phyloP scores from a whole-genome alignment of 257 asterid species.

The Mitragyna speciosa region DNA sequence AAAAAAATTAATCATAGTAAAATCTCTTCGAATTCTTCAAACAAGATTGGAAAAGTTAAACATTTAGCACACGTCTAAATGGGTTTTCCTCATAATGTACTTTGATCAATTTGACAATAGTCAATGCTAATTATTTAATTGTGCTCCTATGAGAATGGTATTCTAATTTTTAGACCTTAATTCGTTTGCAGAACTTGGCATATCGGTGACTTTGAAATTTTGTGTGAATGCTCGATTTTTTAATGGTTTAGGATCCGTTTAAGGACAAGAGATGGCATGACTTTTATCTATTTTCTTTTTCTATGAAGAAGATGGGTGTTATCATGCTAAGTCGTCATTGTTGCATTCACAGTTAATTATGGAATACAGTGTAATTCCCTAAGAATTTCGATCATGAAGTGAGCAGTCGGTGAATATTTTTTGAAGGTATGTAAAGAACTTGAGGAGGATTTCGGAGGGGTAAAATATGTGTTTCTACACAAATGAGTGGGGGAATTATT shows the following conservation, averaged over 20 bases:
- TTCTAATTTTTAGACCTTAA: no score
- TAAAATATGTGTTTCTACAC: background rate
- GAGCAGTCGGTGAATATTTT: background rate
- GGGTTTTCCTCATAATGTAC: background rate
- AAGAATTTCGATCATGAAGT: background rate
- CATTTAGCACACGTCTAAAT: no score
- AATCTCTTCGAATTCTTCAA: background rate
- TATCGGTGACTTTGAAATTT: background rate
- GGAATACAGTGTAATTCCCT: background rate
- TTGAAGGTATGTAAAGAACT: background rate
- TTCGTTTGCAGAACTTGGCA: background rate
- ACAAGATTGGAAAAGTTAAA: background rate
- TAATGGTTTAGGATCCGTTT: background rate
- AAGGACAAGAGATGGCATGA: no score
- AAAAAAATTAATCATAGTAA: background rate
- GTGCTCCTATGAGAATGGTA: no score
- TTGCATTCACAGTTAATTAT: no score
- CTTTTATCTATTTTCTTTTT: no score
- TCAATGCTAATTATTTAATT: background rate
- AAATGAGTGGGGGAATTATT: background rate
- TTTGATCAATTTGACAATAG: background rate
- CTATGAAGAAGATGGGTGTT: no score
- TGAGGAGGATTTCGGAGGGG: background rate
- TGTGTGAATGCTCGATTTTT: conserved; percentile 1
- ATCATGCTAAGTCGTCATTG: background rate